phyloP scores from a whole-genome alignment of 1,284 basidiomycete species.

The Inonotus hispidus region DNA sequence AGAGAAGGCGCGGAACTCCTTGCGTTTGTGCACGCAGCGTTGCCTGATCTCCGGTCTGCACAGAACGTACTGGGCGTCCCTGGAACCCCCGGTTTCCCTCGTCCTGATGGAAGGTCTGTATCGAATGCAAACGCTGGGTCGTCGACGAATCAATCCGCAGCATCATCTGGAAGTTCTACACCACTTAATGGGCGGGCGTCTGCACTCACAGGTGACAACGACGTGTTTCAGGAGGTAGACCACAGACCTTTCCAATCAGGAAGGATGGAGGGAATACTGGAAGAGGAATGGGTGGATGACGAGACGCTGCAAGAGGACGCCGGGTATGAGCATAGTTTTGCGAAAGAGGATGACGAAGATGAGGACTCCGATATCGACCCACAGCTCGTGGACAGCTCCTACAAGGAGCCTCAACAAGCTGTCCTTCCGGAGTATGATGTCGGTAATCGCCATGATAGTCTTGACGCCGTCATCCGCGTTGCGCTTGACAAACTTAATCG shows the following conservation, averaged over 20 bases:
- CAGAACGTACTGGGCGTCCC: constrained; percentile 5
- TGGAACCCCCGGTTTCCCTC: constrained; percentile 9
- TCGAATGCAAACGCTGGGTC: neutral
- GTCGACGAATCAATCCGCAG: neutral
- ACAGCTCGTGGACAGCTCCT: neutral
- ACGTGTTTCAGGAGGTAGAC: neutral
- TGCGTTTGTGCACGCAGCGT: neutral
- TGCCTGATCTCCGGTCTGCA: neutral
- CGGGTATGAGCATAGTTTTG: neutral
- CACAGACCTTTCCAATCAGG: neutral
- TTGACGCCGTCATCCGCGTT: neutral
- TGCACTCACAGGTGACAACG: neutral
- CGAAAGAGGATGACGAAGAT: neutral
- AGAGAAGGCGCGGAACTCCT: neutral
- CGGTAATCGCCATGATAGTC: neutral
- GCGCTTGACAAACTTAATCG: neutral
- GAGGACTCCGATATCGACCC: constrained; percentile 11
- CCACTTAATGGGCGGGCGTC: neutral
- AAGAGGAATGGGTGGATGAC: constrained; percentile 3
- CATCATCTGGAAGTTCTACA: neutral
- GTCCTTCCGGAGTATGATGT: neutral
- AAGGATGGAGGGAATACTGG: neutral
- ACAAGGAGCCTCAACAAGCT: neutral
- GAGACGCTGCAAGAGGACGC: neutral
- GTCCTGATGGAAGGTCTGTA: neutral